phyloP scores from a whole-genome alignment of 495 filamentous ascomycete genomes.

The Neurospora africana region DNA sequence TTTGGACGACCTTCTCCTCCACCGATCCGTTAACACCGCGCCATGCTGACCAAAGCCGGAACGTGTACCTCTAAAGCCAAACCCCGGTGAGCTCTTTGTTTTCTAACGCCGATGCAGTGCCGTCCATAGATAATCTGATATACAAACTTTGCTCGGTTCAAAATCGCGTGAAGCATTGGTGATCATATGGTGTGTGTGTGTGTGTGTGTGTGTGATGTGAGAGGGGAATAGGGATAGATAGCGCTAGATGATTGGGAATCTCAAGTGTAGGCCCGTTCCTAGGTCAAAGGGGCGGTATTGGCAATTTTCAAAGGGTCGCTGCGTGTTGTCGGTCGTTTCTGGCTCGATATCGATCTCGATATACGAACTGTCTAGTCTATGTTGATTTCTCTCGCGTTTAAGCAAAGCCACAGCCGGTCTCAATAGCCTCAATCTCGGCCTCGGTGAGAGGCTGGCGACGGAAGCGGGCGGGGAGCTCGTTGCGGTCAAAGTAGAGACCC shows the following conservation, averaged over 20 bases:
- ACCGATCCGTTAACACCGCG: background rate
- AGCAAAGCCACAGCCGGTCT: conserved; percentile 65
- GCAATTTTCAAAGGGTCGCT: background rate
- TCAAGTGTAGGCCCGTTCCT: background rate
- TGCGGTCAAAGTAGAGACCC: conserved; percentile 80
- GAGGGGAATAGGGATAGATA: background rate
- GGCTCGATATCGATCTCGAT: background rate
- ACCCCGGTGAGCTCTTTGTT: background rate
- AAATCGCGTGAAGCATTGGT: background rate
- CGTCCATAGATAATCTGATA: background rate
- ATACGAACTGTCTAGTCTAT: background rate
- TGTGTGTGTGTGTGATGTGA: background rate
- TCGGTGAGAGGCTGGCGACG: conserved; percentile 57
- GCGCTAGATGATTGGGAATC: background rate
- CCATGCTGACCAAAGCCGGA: background rate
- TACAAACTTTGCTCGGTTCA: background rate
- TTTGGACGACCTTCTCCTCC: background rate
- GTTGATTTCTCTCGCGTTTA: conserved; percentile 11
- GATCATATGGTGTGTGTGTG: background rate
- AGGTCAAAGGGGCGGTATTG: background rate
- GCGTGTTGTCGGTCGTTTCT: background rate
- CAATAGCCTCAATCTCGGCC: conserved; percentile 89
- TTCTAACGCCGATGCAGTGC: background rate
- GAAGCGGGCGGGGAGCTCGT: conserved; percentile 76
- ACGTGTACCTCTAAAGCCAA: background rate